phyloP scores from a whole-genome alignment of 1,284 basidiomycete genomes.

The Melampsora larici-populina region DNA sequence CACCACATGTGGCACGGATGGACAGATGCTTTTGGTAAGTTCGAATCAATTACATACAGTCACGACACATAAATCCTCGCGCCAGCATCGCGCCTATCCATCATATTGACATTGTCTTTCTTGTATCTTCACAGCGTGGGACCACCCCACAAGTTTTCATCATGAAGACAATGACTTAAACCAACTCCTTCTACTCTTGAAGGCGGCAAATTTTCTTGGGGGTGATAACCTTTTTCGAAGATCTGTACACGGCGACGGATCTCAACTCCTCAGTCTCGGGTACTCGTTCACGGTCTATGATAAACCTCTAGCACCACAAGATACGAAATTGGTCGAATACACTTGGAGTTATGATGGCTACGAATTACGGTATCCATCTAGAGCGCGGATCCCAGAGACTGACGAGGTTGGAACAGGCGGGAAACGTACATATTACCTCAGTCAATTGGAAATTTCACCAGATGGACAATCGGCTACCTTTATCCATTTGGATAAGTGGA shows the following conservation, averaged over 20 bases:
- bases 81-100: too few species aligned
- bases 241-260: conserved; percentile 47
- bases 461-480: not conserved
- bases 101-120: not conserved
- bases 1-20: conserved; percentile 48
- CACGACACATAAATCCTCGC: too few species aligned
- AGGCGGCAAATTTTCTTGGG: conserved; percentile 47
- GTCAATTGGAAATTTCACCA: not conserved
- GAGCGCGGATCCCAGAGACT: conserved; percentile 19
- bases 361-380: conserved; percentile 6
- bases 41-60: not conserved
- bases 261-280: conserved; percentile 47
- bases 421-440: conserved; percentile 27
- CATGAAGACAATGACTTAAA: conserved; percentile 46
- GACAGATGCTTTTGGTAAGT: conserved; percentile 42
- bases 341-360: conserved; percentile 32
- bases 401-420: conserved; percentile 27
- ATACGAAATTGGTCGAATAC: conserved; percentile 44
- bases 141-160: conserved; percentile 45
- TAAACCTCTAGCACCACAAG: conserved; percentile 42
- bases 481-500: conserved; percentile 26
- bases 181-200: conserved; percentile 35
- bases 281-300: conserved; percentile 47
- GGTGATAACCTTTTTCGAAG: conserved; percentile 49
- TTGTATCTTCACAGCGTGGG: not conserved